A percentile compares a stretch with the other conserved stretches of the same genome.
phyloP scores from a whole-genome alignment of 2,329 filamentous ascomycete genomes.

The Orbilia ellipsospora region DNA sequence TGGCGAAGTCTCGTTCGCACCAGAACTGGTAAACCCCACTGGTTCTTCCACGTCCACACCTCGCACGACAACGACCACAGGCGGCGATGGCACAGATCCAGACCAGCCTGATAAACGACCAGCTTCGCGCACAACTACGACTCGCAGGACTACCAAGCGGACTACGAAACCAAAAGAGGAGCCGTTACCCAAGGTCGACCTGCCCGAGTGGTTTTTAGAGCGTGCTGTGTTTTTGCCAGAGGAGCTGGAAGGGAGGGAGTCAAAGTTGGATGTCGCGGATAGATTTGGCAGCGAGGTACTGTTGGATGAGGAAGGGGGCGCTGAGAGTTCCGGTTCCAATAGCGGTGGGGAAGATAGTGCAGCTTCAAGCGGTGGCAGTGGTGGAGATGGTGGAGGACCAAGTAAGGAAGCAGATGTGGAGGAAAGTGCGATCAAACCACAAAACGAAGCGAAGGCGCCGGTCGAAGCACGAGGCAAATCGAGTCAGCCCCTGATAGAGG shows the following conservation, averaged over 20 bases:
- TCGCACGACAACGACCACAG: slow-evolving; percentile 15
- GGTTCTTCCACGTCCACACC: neutral
- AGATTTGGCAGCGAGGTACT: slow-evolving; percentile 56
- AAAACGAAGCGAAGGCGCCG: slow-evolving; percentile 2
- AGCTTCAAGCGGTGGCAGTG: slow-evolving; percentile 30
- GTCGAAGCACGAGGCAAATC: slow-evolving; percentile 8
- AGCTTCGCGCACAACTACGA: slow-evolving; percentile 14
- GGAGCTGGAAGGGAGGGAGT: slow-evolving; percentile 56
- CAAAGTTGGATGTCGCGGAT: slow-evolving; percentile 46
- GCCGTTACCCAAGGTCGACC: slow-evolving; percentile 62
- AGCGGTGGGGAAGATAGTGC: slow-evolving; percentile 34
- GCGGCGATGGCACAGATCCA: slow-evolving; percentile 59
- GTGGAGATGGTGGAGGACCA: slow-evolving; percentile 38
- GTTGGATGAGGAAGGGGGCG: slow-evolving; percentile 50
- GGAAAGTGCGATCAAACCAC: slow-evolving; percentile 2
- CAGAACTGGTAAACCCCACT: slow-evolving; percentile 24
- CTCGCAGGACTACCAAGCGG: slow-evolving; percentile 37
- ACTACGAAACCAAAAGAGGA: slow-evolving; percentile 41
- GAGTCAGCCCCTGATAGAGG: slow-evolving; percentile 54
- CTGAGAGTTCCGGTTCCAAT: slow-evolving; percentile 39
- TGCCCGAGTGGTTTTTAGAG: slow-evolving; percentile 71
- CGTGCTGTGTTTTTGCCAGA: slow-evolving; percentile 66
- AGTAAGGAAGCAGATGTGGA: slow-evolving; percentile 45
- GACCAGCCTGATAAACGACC: slow-evolving; percentile 56
- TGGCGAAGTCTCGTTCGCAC: slow-evolving; percentile 22